Base-by-base conservation (phyloP, 1,139 yeast genomes). In the Maudiozyma humilis region DNA sequence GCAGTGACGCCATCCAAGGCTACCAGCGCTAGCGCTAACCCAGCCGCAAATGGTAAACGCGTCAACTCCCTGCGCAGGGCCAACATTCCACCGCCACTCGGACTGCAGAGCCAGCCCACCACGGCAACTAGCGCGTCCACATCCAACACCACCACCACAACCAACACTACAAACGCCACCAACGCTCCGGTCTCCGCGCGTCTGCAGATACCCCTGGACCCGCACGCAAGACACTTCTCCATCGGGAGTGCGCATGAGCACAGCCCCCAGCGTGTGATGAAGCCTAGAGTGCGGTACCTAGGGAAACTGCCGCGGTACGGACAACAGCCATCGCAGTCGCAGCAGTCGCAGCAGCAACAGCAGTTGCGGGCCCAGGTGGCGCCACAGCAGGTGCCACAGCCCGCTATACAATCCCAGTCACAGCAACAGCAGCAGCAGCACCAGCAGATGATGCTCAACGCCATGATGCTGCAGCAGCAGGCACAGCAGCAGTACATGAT, bases 11-110 rank as follows among this genome's bases (percentile, higher is more conserved):
- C 37, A 17, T 2, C 30, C 18, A 32, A 12, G 34, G 16, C 12
- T 8, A 6, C 23, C 14, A 18, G 15, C 17, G 17, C 20, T 13
- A n/a, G n/a, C n/a, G n/a, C n/a, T n/a, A n/a, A n/a, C n/a, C 15
- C 29, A 7, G 12, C n/a, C 19, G 13, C n/a, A 8, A 25, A 15
- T 15, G 25, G 10, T 19, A 36, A 30, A 30, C 27, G 30, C 18
- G 43, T 29, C 20, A 41, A 40, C 15, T 47, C 50, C 7, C 40
- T 47, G 23, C 42, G 46, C 19, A 38, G 50, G 38, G 38, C 39
- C 8, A 46, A 37, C 17, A 42, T 47, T 2, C 50, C 50, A 30
- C 49, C 50, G 23, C 50, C 50, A 2, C 36, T 47, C 17, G 40
- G 40, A 17, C 14, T 37, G 19, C 40, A 36, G 17, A 31, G 33